These are phyloP conservation scores for Suhomyces atakaporum DNA, from an alignment of 1,139 yeast species.

Conservation along the genomic window DNA sequence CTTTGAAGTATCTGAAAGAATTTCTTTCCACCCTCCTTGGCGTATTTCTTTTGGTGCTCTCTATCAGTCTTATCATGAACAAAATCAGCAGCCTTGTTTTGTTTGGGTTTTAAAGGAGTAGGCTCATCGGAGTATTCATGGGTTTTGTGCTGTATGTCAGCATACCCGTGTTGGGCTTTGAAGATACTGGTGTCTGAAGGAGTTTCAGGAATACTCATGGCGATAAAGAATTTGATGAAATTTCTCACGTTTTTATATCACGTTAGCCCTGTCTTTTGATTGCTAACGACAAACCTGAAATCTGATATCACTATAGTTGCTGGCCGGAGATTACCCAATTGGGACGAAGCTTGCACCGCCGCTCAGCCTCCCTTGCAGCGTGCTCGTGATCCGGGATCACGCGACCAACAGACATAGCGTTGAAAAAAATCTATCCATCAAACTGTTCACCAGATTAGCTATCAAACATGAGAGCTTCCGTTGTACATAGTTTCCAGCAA, in stretches of 20 bases:
- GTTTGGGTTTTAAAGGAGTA: slow-evolving; percentile 34
- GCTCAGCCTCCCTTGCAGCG: slow-evolving; percentile 3
- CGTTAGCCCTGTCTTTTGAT: slow-evolving; percentile 4
- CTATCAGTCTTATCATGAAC: slow-evolving; percentile 34
- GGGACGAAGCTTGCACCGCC: slow-evolving; percentile 3
- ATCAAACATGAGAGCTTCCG: slow-evolving; percentile 55
- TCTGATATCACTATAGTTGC: slow-evolving; percentile 4
- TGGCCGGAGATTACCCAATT: slow-evolving; percentile 9
- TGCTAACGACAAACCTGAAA: slow-evolving; percentile 6
- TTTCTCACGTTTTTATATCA: slow-evolving; percentile 4
- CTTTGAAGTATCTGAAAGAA: slow-evolving; percentile 19
- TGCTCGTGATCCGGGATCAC: slow-evolving; percentile 1
- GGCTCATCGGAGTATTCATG: slow-evolving; percentile 38
- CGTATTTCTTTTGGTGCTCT: slow-evolving; percentile 44
- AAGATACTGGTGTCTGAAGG: slow-evolving; percentile 34
- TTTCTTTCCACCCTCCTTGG: slow-evolving; percentile 30
- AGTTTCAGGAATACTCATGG: slow-evolving; percentile 31
- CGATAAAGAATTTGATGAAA: neutral
- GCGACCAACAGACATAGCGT: too few relatives aligned
- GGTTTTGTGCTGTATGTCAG: slow-evolving; percentile 32
- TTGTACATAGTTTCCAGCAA: slow-evolving; percentile 53
- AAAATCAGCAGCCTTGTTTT: slow-evolving; percentile 32
- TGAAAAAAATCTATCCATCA: slow-evolving; percentile 3
- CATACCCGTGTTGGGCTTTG: slow-evolving; percentile 36
- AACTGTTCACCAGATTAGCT: neutral